Evolutionary conservation across 106 monocot species (phyloP).

Genomic region (Dendrobium officinale): DNA sequence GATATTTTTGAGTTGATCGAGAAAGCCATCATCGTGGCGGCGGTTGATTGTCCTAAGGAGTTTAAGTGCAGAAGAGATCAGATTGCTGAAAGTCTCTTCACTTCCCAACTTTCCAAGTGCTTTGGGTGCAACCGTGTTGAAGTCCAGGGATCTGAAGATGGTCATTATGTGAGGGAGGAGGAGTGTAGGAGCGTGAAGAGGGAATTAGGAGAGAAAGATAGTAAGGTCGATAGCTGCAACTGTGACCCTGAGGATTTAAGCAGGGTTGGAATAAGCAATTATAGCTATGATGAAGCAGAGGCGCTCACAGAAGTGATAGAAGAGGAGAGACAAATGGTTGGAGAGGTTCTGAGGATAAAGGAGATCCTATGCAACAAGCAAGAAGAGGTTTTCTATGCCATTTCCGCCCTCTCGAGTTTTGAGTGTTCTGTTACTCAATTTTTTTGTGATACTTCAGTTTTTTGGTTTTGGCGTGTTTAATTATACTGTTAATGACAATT

Average conservation of each 20-base stretch:
- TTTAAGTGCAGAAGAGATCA: constrained; percentile 38
- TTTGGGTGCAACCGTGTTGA: constrained; percentile 26
- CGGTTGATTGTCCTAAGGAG: constrained; percentile 41
- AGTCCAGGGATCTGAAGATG: background rate
- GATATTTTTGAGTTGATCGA: constrained; percentile 69
- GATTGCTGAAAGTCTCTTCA: constrained; percentile 46
- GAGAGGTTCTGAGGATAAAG: constrained; percentile 71
- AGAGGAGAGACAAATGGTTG: constrained; percentile 45
- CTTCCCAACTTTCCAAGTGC: constrained; percentile 18
- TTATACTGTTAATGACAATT: background rate
- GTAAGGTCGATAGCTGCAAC: constrained; percentile 30
- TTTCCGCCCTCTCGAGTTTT: background rate
- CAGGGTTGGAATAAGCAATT: constrained; percentile 26
- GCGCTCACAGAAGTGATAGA: constrained; percentile 78
- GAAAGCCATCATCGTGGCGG: constrained; percentile 63
- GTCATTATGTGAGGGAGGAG: constrained; percentile 15
- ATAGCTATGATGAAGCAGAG: constrained; percentile 62
- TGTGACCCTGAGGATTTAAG: constrained; percentile 16
- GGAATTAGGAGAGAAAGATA: constrained; percentile 22
- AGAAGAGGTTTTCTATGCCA: constrained; percentile 45
- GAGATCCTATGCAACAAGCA: constrained; percentile 39
- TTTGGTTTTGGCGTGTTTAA: too few relatives aligned
- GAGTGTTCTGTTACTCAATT: background rate
- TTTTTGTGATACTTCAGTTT: background rate
- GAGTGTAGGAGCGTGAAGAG: constrained; percentile 14